A percentile compares a stretch with the other conserved stretches of the same genome.
Conservation (phyloP, 225 moss, liverwort and hornwort genomes). For the Rhytidiadelphus loreus region DNA sequence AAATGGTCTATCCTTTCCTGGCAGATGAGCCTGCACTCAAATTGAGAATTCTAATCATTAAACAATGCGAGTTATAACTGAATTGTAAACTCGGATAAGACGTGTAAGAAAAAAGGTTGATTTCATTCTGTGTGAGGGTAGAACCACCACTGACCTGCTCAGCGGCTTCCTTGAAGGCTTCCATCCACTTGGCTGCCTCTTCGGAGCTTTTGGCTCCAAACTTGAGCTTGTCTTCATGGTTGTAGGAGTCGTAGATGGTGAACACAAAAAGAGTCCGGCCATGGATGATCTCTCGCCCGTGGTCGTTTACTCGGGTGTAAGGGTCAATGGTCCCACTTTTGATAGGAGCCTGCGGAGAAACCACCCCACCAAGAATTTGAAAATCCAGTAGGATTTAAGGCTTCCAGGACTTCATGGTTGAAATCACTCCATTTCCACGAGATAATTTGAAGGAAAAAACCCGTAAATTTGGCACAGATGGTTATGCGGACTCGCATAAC, state of each 20-base stretch:
- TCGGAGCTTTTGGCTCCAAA: slow-evolving; percentile 92
- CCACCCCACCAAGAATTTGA: not conserved
- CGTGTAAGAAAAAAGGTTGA: not conserved
- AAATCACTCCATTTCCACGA: not conserved
- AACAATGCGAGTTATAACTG: not conserved
- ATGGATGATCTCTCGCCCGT: slow-evolving; percentile 81
- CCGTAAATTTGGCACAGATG: too few species aligned
- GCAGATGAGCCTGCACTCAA: slow-evolving; percentile 43
- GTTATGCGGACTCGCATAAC: not conserved
- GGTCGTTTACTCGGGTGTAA: slow-evolving; percentile 71
- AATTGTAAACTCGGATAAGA: not conserved
- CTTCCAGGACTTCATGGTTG: not conserved
- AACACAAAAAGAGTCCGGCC: slow-evolving; percentile 76
- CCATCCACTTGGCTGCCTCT: slow-evolving; percentile 97
- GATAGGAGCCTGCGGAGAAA: slow-evolving; percentile 47
- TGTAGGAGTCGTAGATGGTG: slow-evolving; percentile 73
- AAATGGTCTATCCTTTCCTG: slow-evolving; percentile 64
- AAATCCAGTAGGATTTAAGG: not conserved
- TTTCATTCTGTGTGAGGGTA: not conserved
- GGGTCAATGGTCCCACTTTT: slow-evolving; percentile 82
- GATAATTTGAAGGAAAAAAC: not conserved
- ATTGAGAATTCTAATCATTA: not conserved
- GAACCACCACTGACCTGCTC: slow-evolving; percentile 43
- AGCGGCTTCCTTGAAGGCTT: slow-evolving; percentile 83
- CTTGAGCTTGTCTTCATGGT: slow-evolving; percentile 85